Percentiles rank a stretch among this genome's conserved stretches.
Evolutionary conservation across 1,139 yeast genomes (phyloP).

Genomic region (Tardiomyces depauwii): DNA sequence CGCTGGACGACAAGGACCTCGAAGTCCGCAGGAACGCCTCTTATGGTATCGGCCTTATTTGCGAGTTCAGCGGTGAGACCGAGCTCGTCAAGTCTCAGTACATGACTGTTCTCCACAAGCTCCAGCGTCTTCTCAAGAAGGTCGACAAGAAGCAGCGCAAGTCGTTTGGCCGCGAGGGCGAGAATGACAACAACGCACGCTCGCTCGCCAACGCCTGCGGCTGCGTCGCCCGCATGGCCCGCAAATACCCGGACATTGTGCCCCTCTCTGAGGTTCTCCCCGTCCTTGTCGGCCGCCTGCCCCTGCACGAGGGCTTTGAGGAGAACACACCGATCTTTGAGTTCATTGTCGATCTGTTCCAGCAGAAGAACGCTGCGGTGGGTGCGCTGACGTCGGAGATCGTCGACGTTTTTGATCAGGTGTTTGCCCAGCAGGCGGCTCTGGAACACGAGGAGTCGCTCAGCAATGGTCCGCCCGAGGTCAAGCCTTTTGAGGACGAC

Average conservation of each 20-base stretch:
- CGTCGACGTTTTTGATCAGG: conserved; percentile 55
- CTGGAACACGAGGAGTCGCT: conserved; percentile 58
- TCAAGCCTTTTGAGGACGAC: conserved; percentile 53
- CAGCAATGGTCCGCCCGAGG: conserved; percentile 30
- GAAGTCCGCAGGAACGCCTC: conserved; percentile 96
- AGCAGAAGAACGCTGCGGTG: conserved; percentile 47
- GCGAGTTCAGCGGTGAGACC: conserved; percentile 40
- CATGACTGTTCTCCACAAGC: conserved; percentile 58
- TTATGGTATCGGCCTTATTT: conserved; percentile 81
- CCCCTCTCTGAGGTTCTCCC: conserved; percentile 77
- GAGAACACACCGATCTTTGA: conserved; percentile 88
- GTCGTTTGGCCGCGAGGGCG: conserved; percentile 48
- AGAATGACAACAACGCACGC: conserved; percentile 73
- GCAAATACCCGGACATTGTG: conserved; percentile 59
- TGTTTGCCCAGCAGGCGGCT: conserved; percentile 65
- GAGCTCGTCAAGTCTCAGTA: conserved; percentile 47
- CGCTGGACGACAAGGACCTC: conserved; percentile 67
- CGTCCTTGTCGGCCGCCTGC: conserved; percentile 66
- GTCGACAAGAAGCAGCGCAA: conserved; percentile 49
- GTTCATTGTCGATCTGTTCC: conserved; percentile 62
- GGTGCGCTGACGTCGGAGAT: conserved; percentile 50
- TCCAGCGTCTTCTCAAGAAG: conserved; percentile 69
- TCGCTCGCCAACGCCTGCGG: conserved; percentile 94
- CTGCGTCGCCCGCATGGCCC: conserved; percentile 86
- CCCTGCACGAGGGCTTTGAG: conserved; percentile 80